Conservation (phyloP, 2,329 filamentous ascomycete genomes). For the Dactylellina sp. region DNA sequence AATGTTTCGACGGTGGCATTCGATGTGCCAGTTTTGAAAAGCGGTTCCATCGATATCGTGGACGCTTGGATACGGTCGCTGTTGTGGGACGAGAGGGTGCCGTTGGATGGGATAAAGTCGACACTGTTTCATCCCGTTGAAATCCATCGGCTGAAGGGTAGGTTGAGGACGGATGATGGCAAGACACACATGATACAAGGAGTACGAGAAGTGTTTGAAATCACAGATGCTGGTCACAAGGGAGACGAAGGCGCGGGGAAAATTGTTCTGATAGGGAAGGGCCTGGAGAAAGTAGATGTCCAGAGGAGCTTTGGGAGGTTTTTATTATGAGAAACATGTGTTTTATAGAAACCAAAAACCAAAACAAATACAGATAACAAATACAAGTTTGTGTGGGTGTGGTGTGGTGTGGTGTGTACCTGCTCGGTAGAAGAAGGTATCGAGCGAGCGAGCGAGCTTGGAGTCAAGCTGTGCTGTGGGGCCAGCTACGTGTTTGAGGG, state of each 20-base stretch:
- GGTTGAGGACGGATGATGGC: conserved; percentile 75
- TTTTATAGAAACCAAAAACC: neutral
- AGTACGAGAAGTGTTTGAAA: conserved; percentile 92
- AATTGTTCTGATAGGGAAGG: conserved; percentile 74
- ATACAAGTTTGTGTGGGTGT: too few species aligned
- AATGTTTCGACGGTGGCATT: conserved; percentile 87
- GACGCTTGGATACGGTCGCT: conserved; percentile 85
- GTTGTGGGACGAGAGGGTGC: conserved; percentile 81
- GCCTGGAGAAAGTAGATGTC: conserved; percentile 69
- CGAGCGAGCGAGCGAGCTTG: neutral
- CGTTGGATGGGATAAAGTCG: conserved; percentile 63
- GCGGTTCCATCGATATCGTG: conserved; percentile 72
- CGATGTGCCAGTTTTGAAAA: conserved; percentile 71
- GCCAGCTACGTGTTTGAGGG: conserved; percentile 24
- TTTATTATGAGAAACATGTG: conserved; percentile 50
- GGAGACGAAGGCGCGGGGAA: conserved; percentile 66
- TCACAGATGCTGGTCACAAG: conserved; percentile 71
- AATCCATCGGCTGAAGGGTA: conserved; percentile 88
- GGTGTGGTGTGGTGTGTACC: too few species aligned
- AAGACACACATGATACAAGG: conserved; percentile 84
- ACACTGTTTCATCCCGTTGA: conserved; percentile 68
- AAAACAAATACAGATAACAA: too few species aligned
- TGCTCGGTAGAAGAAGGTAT: too few species aligned
- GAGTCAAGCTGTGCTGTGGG: neutral
- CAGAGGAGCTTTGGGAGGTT: conserved; percentile 64